A percentile compares a stretch with the other conserved stretches of the same genome.
These are phyloP conservation scores for Cercospora nicotianae DNA, from an alignment of 2,329 filamentous ascomycete genomes.

Conservation along the genomic window DNA sequence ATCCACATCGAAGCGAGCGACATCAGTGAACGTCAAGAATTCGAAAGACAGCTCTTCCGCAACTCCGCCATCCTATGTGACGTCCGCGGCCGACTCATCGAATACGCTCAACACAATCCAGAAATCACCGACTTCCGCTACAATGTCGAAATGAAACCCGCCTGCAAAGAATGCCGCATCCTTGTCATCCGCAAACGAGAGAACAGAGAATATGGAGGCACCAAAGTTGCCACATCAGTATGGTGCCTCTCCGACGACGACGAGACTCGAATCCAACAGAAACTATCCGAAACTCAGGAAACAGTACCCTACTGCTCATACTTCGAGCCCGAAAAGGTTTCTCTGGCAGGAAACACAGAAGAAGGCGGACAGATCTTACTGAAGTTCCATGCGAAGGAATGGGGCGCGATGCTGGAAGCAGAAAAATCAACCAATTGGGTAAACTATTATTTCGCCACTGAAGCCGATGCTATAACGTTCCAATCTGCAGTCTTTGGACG, in stretches of 20 bases:
- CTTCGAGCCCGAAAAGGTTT: constrained; percentile 48
- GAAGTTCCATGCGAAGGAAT: constrained; percentile 43
- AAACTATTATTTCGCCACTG: constrained; percentile 45
- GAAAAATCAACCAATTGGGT: constrained; percentile 47
- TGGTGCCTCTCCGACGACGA: constrained; percentile 49
- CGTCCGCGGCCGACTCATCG: constrained; percentile 43
- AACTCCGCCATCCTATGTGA: constrained; percentile 50
- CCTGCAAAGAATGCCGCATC: constrained; percentile 44
- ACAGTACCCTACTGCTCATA: constrained; percentile 50
- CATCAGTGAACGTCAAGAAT: constrained; percentile 27
- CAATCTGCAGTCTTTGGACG: constrained; percentile 51
- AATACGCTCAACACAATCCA: constrained; percentile 44
- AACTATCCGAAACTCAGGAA: constrained; percentile 43
- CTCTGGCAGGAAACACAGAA: constrained; percentile 35
- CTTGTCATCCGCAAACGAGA: constrained; percentile 48
- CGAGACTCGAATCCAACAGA: constrained; percentile 45
- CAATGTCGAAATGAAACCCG: constrained; percentile 45
- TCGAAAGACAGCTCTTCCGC: constrained; percentile 46
- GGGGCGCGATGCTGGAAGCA: constrained; percentile 38
- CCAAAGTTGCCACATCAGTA: constrained; percentile 46
- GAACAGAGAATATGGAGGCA: constrained; percentile 38
- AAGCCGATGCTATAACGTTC: constrained; percentile 42
- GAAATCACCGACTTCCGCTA: constrained; percentile 38
- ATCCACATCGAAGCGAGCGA: neutral
- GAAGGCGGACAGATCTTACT: constrained; percentile 39